Base-by-base conservation (phyloP, 805 yeast genomes). In the Ogataea neopini region DNA sequence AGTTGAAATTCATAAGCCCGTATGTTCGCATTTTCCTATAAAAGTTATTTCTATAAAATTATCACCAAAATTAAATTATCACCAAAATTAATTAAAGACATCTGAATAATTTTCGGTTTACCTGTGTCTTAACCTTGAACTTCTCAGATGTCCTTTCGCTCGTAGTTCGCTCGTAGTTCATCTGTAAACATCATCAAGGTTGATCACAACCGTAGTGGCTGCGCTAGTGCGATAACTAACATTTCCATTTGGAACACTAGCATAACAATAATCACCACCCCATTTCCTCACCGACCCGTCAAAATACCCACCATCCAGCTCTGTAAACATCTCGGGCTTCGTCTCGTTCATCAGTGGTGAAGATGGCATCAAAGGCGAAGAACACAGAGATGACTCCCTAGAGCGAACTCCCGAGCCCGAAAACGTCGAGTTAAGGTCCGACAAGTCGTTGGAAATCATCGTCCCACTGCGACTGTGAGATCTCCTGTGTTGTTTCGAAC, bases 161-260 rank as follows among this genome's bases (percentile, higher is more conserved):
- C n/a, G n/a, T n/a, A n/a, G n/a, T 8, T 25, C 28, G 28, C 28
- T 25, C 28, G 28, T n/a, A n/a, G n/a, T n/a, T n/a, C n/a, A n/a
- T n/a, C n/a, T 37, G 5, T 46, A 46, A 18, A 57, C 48, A 14
- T 53, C 56, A 44, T 58, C 62, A 33, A 59, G 37, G 38, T 59
- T 50, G 17, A 59, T 57, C 17, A 35, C 40, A 15, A 28, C 42
- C 3, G 42, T 26, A 4, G 42, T 39, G 20, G 42, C 42, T 2
- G 20, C 37, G 18, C 29, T 30, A 7, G 44, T 41, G n/a, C 29
- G 26, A 37, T 41, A 41, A 28, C 37, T 39, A 10, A 38, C 30
- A n/a, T 10, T 38, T 17, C 23, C 30, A n/a, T 10, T 38, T 17
- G 42, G 25, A 13, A 30, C 34, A 30, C 34, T 30, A 3, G 34